Evolutionary conservation across 306 rosid species (phyloP).

Genomic region (Vigna reflexopilosa): DNA sequence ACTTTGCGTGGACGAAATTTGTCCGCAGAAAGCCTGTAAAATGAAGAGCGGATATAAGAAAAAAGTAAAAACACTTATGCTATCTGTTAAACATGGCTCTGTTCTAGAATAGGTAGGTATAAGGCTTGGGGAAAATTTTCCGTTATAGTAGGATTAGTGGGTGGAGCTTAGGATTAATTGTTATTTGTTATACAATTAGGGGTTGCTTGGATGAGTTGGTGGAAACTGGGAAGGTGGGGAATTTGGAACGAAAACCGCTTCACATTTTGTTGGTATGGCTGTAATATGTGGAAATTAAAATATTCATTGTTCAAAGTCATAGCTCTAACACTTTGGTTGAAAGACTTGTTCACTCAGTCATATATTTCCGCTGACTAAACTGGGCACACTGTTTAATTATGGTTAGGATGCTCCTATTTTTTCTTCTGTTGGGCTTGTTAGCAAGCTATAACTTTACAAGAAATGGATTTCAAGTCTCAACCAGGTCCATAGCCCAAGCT

Average conservation of each 20-base stretch:
- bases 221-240: constrained; percentile 27
- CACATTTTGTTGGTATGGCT: constrained; percentile 32
- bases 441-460: constrained; percentile 11
- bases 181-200: constrained; percentile 13
- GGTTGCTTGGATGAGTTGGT: constrained; percentile 39
- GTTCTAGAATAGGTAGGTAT: constrained; percentile 4
- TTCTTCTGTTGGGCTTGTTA: constrained; percentile 25
- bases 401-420: constrained; percentile 7
- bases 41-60: constrained; percentile 9
- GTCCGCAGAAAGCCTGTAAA: neutral
- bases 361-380: constrained; percentile 29
- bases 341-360: neutral
- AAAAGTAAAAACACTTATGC: constrained; percentile 1
- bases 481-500: constrained; percentile 9
- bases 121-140: constrained; percentile 9
- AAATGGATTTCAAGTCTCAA: constrained; percentile 11
- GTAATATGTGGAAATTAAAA: constrained; percentile 32
- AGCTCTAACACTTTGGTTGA: constrained; percentile 31
- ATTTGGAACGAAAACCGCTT: constrained; percentile 28
- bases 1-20: constrained; percentile 29
- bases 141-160: constrained; percentile 23
- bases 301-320: constrained; percentile 27
- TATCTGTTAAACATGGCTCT: neutral
- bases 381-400: constrained; percentile 12
- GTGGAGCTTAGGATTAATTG: neutral